These are phyloP conservation scores for Colletotrichum trifolii DNA, from an alignment of 2,329 filamentous ascomycete genomes.

Conservation along the genomic window DNA sequence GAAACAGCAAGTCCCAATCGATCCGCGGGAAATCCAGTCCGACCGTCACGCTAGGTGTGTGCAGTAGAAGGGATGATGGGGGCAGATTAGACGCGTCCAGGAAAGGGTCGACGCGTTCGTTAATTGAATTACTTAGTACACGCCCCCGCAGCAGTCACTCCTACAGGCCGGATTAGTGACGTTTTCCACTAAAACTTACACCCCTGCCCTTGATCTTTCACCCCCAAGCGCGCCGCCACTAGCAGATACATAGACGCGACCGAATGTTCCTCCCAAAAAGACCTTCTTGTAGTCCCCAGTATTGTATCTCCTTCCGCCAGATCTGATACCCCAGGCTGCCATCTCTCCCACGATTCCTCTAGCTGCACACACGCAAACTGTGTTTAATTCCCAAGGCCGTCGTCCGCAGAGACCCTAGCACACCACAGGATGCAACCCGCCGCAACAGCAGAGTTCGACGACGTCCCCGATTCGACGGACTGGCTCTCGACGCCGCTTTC, in stretches of 20 bases:
- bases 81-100: conserved; percentile 25
- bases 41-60: conserved; percentile 1
- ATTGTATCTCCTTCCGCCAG: too few relatives aligned
- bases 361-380: too few relatives aligned
- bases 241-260: conserved; percentile 20
- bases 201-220: neutral
- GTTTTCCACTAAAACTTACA: conserved; percentile 16
- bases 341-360: too few relatives aligned
- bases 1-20: neutral
- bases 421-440: neutral
- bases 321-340: too few relatives aligned
- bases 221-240: conserved; percentile 25
- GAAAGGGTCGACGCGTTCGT: conserved; percentile 23
- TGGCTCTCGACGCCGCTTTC: conserved; percentile 80
- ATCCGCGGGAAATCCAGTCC: neutral
- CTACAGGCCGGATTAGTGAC: conserved; percentile 7
- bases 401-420: too few relatives aligned
- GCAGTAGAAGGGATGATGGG: neutral
- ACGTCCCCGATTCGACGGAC: conserved; percentile 83
- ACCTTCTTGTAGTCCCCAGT: neutral
- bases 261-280: neutral
- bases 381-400: too few relatives aligned
- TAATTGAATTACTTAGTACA: conserved; percentile 34
- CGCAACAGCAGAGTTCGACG: conserved; percentile 48
- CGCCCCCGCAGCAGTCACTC: neutral